These are phyloP conservation scores for Thalassiosira gravida DNA, from an alignment of 352 stramenopile genomes.

Conservation along the genomic window DNA sequence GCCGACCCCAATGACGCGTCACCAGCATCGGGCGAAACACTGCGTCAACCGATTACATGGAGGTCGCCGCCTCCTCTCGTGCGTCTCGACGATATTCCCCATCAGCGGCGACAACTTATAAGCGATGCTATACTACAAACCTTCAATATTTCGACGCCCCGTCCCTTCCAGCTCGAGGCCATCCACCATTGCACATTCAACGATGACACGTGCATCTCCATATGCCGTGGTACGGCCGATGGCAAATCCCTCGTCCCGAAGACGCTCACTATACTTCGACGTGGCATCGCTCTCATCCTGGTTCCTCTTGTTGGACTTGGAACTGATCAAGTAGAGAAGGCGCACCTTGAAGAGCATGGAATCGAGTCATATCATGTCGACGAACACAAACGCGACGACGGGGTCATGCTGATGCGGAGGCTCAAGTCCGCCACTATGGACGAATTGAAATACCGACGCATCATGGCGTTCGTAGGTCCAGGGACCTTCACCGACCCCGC, in stretches of 20 bases:
- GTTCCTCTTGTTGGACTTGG: slow-evolving; percentile 16
- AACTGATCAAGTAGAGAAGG: slow-evolving; percentile 16
- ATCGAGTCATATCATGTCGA: slow-evolving; percentile 11
- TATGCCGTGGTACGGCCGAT: slow-evolving; percentile 5
- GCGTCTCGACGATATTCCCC: neutral
- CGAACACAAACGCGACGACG: neutral
- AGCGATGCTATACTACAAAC: neutral
- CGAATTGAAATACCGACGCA: neutral
- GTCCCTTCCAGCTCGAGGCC: slow-evolving; percentile 10
- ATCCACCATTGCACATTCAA: slow-evolving; percentile 10
- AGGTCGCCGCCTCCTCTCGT: neutral
- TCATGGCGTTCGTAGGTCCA: neutral
- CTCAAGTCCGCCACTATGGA: neutral
- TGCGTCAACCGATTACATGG: neutral
- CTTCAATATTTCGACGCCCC: slow-evolving; percentile 2
- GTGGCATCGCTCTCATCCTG: slow-evolving; percentile 4
- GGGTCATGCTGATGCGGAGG: neutral
- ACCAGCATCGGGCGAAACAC: neutral
- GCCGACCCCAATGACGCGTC: neutral
- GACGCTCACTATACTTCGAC: neutral
- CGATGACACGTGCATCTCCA: neutral
- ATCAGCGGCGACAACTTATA: neutral
- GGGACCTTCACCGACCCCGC: neutral
- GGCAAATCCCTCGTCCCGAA: slow-evolving; percentile 10
- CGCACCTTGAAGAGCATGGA: neutral